Conservation (phyloP, 768 basidiomycete species). For the Pleurotus giganteus region DNA sequence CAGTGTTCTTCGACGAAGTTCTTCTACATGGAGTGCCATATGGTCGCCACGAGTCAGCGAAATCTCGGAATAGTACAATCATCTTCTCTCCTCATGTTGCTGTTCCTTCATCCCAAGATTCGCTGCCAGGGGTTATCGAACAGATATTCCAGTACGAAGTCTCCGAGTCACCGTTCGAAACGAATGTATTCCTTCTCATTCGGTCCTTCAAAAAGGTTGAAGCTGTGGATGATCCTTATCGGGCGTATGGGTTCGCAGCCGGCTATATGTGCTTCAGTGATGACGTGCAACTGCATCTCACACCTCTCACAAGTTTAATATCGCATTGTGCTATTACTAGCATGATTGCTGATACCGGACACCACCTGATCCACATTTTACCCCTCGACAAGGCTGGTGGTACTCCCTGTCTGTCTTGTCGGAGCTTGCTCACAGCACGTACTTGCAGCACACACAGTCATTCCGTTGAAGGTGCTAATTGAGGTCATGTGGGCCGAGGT, state of each 20-base stretch:
- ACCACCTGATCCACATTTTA: conserved; percentile 1
- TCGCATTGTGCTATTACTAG: conserved; percentile 12
- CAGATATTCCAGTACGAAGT: conserved; percentile 8
- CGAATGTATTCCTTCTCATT: conserved; percentile 9
- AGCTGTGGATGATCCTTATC: conserved; percentile 13
- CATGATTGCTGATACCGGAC: conserved; percentile 1
- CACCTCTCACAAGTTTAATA: conserved; percentile 9
- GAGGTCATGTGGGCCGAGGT: no score
- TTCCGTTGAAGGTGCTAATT: no score
- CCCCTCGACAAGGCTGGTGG: no score
- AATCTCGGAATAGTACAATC: conserved; percentile 12
- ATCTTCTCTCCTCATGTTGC: conserved; percentile 5
- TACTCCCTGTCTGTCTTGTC: no score
- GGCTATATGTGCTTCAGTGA: conserved; percentile 11
- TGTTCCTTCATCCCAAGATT: not conserved
- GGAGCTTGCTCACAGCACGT: no score
- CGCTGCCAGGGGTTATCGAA: conserved; percentile 3
- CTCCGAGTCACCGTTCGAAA: no score
- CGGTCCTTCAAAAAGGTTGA: not conserved
- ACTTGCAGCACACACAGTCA: no score
- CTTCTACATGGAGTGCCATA: conserved; percentile 11
- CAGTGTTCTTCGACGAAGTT: conserved; percentile 8
- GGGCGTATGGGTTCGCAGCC: conserved; percentile 13
- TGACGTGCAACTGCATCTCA: not conserved
- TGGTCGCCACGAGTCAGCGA: conserved; percentile 8